phyloP scores from a whole-genome alignment of 2,329 filamentous ascomycete genomes.

The Sclerotinia borealis region DNA sequence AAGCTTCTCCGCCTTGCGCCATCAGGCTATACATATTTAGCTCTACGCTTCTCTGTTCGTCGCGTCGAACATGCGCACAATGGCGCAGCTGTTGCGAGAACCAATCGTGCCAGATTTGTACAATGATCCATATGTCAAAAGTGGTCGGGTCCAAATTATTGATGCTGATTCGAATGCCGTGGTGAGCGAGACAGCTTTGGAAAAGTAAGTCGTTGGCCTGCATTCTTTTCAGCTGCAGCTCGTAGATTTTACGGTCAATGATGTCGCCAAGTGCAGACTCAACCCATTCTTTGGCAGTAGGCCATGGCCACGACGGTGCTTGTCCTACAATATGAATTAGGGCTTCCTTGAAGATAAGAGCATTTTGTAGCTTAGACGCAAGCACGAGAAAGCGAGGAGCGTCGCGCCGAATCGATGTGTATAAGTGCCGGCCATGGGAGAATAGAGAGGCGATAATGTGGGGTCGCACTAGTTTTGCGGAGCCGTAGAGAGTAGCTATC shows the following conservation, averaged over 20 bases:
- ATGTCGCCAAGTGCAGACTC: background rate
- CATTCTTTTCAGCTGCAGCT: conserved; percentile 12
- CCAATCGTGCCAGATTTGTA: conserved; percentile 27
- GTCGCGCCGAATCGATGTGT: conserved; percentile 16
- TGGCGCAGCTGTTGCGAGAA: conserved; percentile 14
- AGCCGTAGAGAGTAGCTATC: conserved; percentile 12
- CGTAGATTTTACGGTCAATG: conserved; percentile 16
- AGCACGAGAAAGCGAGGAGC: conserved; percentile 23
- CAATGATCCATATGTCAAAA: conserved; percentile 19
- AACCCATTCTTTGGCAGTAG: background rate
- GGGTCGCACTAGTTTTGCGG: conserved; percentile 9
- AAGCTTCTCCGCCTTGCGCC: conserved; percentile 19
- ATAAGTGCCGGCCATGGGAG: conserved; percentile 17
- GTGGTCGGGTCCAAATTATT: conserved; percentile 21
- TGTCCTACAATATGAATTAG: conserved; percentile 25
- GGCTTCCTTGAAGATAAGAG: conserved; percentile 24
- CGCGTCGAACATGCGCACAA: background rate
- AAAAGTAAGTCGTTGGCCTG: conserved; percentile 16
- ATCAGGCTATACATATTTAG: conserved; percentile 21
- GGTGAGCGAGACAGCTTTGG: conserved; percentile 11
- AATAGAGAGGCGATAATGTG: conserved; percentile 15
- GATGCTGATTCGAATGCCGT: conserved; percentile 7
- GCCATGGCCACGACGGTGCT: conserved; percentile 19
- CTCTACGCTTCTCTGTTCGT: background rate
- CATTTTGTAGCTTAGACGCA: conserved; percentile 14